Evolutionary conservation across 768 basidiomycete genomes (phyloP), one percentile per base, ranked within the genome.

Genomic region (Boletus reticuloceps): DNA sequence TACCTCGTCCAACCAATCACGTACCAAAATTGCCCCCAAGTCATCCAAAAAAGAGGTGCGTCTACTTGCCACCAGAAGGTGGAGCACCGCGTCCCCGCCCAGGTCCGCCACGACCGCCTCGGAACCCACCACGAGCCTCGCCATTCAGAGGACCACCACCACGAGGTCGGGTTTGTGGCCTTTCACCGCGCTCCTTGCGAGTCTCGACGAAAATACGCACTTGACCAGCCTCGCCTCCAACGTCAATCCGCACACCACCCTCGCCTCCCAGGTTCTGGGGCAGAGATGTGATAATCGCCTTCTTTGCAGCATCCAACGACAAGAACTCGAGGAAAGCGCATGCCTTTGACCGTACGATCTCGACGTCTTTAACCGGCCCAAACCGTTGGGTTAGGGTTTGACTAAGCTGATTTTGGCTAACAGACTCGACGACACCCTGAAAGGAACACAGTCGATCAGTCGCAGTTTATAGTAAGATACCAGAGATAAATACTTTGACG

Each of bases 291-390:
- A 81, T 74, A 67, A 99, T 96, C 3, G 96, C 96, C 42, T 85
- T 82, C 63, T 84, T 81, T n/a, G 96, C 96, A 37, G 83, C 74
- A 2, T 95, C 94, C 54, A 95, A 70, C 1, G 75, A 74, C 22
- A 66, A 69, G 76, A 95, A 98, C 72, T 98, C 96, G 64, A 97
- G 78, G 82, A 98, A 98, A 1, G 94, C 95, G 66, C 95, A 98
- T 0, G 91, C 92, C 71, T 91, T 96, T 67, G 65, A 69, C 59
- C 89, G 89, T 40, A 96, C 87, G 59, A 97, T 86, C 72, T 98
- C 95, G 40, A 94, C 72, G 22, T 94, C 93, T 70, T 89, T 91
- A 66, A 97, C 79, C 0, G 84, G 0, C 93, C 20, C 93, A 69
- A 95, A 95, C 34, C 86, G 83, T 32, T 71, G 65, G 0, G 77